Evolutionary conservation across 768 basidiomycete species (phyloP).

Genomic region (Boletus insuetus): DNA sequence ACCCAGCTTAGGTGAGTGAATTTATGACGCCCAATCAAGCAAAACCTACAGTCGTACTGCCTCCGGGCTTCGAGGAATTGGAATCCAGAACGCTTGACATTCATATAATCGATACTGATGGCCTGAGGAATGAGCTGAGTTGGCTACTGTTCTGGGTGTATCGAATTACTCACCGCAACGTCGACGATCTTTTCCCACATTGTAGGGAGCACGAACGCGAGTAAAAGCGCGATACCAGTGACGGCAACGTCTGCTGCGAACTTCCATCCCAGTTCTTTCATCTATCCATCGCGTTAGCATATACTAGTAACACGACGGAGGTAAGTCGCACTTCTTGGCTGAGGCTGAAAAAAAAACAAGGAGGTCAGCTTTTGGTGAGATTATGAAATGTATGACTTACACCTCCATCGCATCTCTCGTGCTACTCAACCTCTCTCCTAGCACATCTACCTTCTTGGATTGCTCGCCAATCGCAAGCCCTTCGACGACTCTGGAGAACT

Average conservation of each 20-base stretch:
- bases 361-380: not conserved
- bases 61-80: constrained; percentile 5
- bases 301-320: not conserved
- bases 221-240: constrained; percentile 13
- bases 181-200: constrained; percentile 9
- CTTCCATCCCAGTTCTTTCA: constrained; percentile 19
- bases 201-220: constrained; percentile 10
- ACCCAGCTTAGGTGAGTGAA: not conserved
- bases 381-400: not conserved
- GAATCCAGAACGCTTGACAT: constrained; percentile 1
- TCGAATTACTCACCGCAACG: not conserved
- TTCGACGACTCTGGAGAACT: constrained; percentile 15
- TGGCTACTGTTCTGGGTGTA: not conserved
- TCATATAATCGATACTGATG: constrained; percentile 3
- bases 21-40: not conserved
- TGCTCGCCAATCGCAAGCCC: constrained; percentile 1
- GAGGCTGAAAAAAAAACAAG: constrained; percentile 5
- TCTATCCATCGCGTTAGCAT: constrained; percentile 8
- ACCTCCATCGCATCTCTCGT: constrained; percentile 14
- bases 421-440: not conserved
- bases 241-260: constrained; percentile 12
- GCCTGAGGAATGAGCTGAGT: not conserved
- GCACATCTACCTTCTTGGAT: not conserved
- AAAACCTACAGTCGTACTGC: constrained; percentile 8
- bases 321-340: constrained; percentile 13